Evolutionary conservation across 208 protist species (phyloP), one percentile per base, ranked within the genome.

Genomic region (Porcisia hertigi): DNA sequence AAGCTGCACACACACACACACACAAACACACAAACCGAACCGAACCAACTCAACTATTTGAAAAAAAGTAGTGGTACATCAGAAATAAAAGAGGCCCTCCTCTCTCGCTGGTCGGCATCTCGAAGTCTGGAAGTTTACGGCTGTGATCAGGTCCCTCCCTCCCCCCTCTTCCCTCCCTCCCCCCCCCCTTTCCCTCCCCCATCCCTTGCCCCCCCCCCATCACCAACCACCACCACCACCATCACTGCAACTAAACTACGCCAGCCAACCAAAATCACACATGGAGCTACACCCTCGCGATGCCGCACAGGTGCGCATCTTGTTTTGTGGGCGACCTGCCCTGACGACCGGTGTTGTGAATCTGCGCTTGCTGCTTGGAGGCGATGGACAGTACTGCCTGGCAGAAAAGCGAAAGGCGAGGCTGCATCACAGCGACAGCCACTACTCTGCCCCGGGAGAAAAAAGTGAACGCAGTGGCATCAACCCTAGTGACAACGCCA

Each of bases 341-440:
- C 55, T 90, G 45, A 87, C 84, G 25, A 94, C 83, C 43, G 88
- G 88, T 20, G 77, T 94, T 0, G 86, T 94, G 18, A 94, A 94
- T 67, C 78, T 94, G 11, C 75, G 77, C 54, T 52, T 82, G 12
- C 73, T 94, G 36, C 74, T 94, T n/a, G 86, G 85, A 1, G 82
- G 75, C 54, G 70, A 81, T 9, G 73, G 85, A 30, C 36, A 65
- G 11, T 94, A 86, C 76, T 76, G 87, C 16, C 79, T 94, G 16
- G 81, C 91, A 9, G 77, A 85, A 67, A 77, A 71, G 63, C 71
- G 73, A 25, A 75, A 72, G 53, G 55, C 34, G 30, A 75, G 64
- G 55, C 57, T 36, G 45, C 66, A 30, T 6, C 57, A 25, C 12
- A 47, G 9, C 47, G 47, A 52, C 25, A 54, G 14, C 16, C 65